Evolutionary conservation across 2,329 filamentous ascomycete species (phyloP), one percentile per base, ranked within the genome.

Genomic region (Phaeomoniella chlamydospora): DNA sequence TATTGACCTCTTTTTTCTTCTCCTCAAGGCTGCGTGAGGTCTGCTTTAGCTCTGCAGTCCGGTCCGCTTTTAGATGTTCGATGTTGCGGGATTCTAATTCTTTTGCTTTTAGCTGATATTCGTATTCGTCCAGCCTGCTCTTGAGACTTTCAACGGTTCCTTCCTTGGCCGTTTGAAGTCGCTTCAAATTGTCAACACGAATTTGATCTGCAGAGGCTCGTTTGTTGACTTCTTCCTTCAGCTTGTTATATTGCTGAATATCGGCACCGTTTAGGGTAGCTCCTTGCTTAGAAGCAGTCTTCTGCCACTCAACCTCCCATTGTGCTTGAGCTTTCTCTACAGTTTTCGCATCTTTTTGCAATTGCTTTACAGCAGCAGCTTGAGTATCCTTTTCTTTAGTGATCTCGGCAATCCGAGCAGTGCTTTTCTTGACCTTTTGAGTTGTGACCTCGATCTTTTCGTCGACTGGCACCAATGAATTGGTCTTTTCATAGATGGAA

Each of bases 1-100:
- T 74, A 52, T 94, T 90, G 52, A 86, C 81, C 41, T 90, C 81
- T 52, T 88, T 92, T 61, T 93, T 94, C 64, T 93, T 96, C 15
- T 65, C 61, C 18, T 86, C 79, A 34, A 93, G 82, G n/a, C 90
- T 80, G 41, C 74, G 70, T 5, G 74, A 70, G n/a, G 80, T 70
- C 33, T 81, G 67, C 44, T 79, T 78, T 40, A 80, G 72, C 5
- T 66, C 64, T 9, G 67, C 61, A 40, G 80, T 74, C 10, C 77
- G 70, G 3, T 72, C 60, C 29, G 70, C 63, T 47, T 74, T 80
- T 39, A 82, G 75, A 47, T 85, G 77, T 40, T 72, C 67, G 41
- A 92, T 73, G 12, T 70, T 72, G 29, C 67, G 60, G 12, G 86
- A 62, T 42, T 94, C 86, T 3, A 70, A 67, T 41, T 84, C 74